Conservation (phyloP, 495 filamentous ascomycete genomes). For the Podospora conica region DNA sequence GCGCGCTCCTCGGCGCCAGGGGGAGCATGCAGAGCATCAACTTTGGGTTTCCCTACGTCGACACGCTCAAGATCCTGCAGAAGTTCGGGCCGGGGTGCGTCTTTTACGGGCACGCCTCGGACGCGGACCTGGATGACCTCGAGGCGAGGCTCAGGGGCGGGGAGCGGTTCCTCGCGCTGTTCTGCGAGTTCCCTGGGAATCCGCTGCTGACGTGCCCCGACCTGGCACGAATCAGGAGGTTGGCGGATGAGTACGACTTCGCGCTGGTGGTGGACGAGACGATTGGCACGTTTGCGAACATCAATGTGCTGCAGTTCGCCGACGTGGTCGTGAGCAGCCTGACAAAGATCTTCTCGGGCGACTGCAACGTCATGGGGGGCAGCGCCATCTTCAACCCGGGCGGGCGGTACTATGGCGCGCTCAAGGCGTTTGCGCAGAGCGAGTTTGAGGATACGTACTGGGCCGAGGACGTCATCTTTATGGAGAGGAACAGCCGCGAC, state of each 20-base stretch:
- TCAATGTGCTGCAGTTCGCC: slow-evolving; percentile 81
- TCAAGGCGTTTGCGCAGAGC: slow-evolving; percentile 55
- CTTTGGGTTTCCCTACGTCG: slow-evolving; percentile 88
- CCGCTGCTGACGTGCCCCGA: slow-evolving; percentile 82
- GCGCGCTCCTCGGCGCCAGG: slow-evolving; percentile 55
- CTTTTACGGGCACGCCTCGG: slow-evolving; percentile 83
- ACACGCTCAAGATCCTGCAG: slow-evolving; percentile 88
- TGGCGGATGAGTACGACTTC: slow-evolving; percentile 84
- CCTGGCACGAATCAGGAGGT: slow-evolving; percentile 64
- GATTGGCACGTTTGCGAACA: slow-evolving; percentile 91
- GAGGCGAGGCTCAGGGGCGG: slow-evolving; percentile 64
- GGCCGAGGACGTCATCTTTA: slow-evolving; percentile 87
- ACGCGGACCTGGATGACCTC: slow-evolving; percentile 79
- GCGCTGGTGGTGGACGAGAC: slow-evolving; percentile 92
- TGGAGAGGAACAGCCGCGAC: slow-evolving; percentile 93
- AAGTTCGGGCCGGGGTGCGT: slow-evolving; percentile 90
- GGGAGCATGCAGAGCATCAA: slow-evolving; percentile 61
- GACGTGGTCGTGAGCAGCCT: slow-evolving; percentile 91
- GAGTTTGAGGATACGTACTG: slow-evolving; percentile 88
- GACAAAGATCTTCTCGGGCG: slow-evolving; percentile 95
- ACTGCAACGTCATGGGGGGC: slow-evolving; percentile 97
- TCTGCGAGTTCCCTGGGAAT: slow-evolving; percentile 93
- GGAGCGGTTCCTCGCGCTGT: slow-evolving; percentile 76
- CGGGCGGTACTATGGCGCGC: slow-evolving; percentile 56
- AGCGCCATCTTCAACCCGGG: slow-evolving; percentile 81